Evolutionary conservation across 345 rosid species (phyloP), one percentile per base, ranked within the genome.

Genomic region (Cardamine occulta): DNA sequence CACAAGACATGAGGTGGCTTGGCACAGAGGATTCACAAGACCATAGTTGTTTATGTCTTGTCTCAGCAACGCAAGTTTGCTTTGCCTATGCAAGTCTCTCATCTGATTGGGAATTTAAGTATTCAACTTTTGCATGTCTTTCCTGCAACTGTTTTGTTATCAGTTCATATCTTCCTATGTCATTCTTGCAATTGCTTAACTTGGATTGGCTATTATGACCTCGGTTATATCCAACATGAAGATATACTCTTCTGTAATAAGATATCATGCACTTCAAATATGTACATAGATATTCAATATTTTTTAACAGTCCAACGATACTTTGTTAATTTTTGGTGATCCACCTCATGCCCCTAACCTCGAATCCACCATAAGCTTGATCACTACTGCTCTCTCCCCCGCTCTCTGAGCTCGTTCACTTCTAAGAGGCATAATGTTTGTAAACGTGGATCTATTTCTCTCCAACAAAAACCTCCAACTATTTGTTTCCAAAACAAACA

Each of bases 361-460:
- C 89, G 77, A 79, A 87, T 44, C 89, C 91, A 60, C 88, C 86
- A 70, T 83, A 86, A 80, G 85, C 85, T 76, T 92, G 97, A 68
- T 92, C 96, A 45, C 91, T 87, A 80, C 97, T 90, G 81, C 97
- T 88, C 82, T 95, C 97, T 74, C 97, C 97, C 47, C 99, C 97
- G 61, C 97, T 95, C 77, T 89, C 99, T 15, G 84, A 91, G 44
- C 97, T 88, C 2, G 89, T 80, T 4, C 5, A 28, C 31, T 28
- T 28, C 31, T 28, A 28, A 28, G 31, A 28, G 31, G 6, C 31
- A 28, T 4, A 28, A 28, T 6, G 31, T 28, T 28, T 28, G 31
- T 28, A 28, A 4, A 28, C 31, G 4, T 28, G 31, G 31, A 28
- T 28, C 31, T 28, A 28, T 19, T 19, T 19, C 19, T 19, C 19